Conservation (phyloP, 140 eudicot genomes). For the Ambrosia hybrid region DNA sequence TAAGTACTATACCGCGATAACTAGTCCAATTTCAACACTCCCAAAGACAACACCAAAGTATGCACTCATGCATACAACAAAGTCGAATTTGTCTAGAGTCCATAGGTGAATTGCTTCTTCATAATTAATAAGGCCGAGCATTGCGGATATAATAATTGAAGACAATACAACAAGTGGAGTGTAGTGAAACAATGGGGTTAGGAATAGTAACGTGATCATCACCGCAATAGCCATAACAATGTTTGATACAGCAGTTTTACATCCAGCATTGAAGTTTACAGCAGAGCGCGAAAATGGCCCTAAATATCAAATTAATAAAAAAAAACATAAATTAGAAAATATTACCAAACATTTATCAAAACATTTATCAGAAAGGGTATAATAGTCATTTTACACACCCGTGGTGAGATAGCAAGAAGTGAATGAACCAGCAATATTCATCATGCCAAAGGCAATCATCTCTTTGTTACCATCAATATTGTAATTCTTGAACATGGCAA, state of each 20-base stretch:
- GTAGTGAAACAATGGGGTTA: slow-evolving; percentile 81
- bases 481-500: slow-evolving; percentile 96
- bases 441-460: slow-evolving; percentile 97
- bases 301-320: slow-evolving; percentile 1
- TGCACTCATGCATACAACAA: slow-evolving; percentile 81
- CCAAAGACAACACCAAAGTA: slow-evolving; percentile 85
- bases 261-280: slow-evolving; percentile 92
- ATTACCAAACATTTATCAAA: background rate
- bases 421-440: slow-evolving; percentile 96
- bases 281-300: slow-evolving; percentile 99
- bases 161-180: slow-evolving; percentile 86
- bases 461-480: slow-evolving; percentile 98
- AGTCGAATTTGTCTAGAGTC: slow-evolving; percentile 84
- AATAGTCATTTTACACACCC: slow-evolving; percentile 39
- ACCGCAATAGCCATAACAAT: slow-evolving; percentile 89
- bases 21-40: slow-evolving; percentile 71
- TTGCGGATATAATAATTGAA: slow-evolving; percentile 75
- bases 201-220: slow-evolving; percentile 68
- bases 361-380: background rate
- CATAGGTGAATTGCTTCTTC: slow-evolving; percentile 87
- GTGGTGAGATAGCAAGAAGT: slow-evolving; percentile 95
- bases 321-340: background rate
- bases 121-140: slow-evolving; percentile 92
- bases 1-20: slow-evolving; percentile 66
- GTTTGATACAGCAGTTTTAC: slow-evolving; percentile 93